These are phyloP conservation scores for Trichoderma koningiopsis DNA, from an alignment of 2,329 filamentous ascomycete species.

Conservation along the genomic window DNA sequence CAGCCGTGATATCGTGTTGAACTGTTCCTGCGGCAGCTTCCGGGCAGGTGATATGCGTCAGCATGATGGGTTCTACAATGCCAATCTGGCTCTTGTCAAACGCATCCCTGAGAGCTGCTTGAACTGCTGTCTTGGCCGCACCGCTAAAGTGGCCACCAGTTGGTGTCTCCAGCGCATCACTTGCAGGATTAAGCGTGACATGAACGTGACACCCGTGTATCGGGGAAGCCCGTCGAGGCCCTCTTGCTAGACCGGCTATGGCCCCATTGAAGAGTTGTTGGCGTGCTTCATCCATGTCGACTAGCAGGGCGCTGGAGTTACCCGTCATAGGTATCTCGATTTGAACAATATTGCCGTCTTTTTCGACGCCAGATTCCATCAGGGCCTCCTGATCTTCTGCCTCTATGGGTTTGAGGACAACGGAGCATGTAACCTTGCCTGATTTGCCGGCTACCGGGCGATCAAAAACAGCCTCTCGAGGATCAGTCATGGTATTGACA, in stretches of 20 bases:
- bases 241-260: slow-evolving; percentile 79
- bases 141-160: slow-evolving; percentile 69
- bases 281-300: slow-evolving; percentile 53
- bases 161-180: slow-evolving; percentile 58
- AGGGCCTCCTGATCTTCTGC: slow-evolving; percentile 42
- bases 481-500: slow-evolving; percentile 58
- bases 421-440: slow-evolving; percentile 76
- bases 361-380: slow-evolving; percentile 48
- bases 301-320: slow-evolving; percentile 50
- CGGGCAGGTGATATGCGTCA: slow-evolving; percentile 80
- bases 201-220: slow-evolving; percentile 74
- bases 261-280: slow-evolving; percentile 75
- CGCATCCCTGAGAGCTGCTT: slow-evolving; percentile 66
- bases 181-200: slow-evolving; percentile 67
- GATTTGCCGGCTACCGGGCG: slow-evolving; percentile 77
- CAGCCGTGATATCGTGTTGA: slow-evolving; percentile 76
- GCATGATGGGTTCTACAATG: slow-evolving; percentile 93
- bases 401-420: slow-evolving; percentile 63
- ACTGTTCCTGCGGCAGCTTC: slow-evolving; percentile 80
- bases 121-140: slow-evolving; percentile 63
- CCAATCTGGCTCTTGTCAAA: slow-evolving; percentile 57
- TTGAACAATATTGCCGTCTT: slow-evolving; percentile 71
- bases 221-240: slow-evolving; percentile 78
- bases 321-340: slow-evolving; percentile 57
- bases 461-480: slow-evolving; percentile 69